Evolutionary conservation across 2,329 filamentous ascomycete genomes (phyloP).

Genomic region (Tolypocladium endophyticum): DNA sequence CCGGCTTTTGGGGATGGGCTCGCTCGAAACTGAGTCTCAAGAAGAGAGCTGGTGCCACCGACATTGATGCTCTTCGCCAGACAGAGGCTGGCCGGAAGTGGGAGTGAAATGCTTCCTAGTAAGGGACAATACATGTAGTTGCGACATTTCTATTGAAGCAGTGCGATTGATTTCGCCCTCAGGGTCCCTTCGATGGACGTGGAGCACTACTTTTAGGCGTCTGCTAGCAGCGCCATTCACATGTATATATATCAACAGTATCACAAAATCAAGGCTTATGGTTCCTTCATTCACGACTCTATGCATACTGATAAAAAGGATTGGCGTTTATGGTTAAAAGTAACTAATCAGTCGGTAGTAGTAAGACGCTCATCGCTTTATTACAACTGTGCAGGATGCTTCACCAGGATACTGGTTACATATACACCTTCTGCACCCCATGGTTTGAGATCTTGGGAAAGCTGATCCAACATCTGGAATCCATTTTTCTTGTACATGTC

Average conservation of each 20-base stretch:
- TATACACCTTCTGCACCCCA: not conserved
- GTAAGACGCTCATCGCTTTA: not conserved
- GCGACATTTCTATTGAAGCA: not conserved
- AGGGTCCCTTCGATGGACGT: not conserved
- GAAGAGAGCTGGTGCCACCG: not conserved
- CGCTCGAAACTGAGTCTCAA: not conserved
- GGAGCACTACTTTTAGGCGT: not conserved
- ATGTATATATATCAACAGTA: not conserved
- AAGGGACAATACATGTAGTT: not conserved
- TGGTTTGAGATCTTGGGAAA: not conserved
- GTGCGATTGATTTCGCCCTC: not conserved
- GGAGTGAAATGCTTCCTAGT: not conserved
- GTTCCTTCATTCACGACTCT: not conserved
- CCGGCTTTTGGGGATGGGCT: not conserved
- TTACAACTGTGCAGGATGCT: not conserved
- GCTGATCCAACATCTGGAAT: not conserved
- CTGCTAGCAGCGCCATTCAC: not conserved
- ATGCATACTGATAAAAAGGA: not conserved
- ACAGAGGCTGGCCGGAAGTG: not conserved
- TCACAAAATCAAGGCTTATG: not conserved
- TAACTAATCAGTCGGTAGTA: not conserved
- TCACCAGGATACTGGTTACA: not conserved
- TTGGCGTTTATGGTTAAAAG: not conserved
- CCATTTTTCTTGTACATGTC: not conserved
- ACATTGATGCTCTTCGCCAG: not conserved